Evolutionary conservation across 371 early-diverging fungal genomes (phyloP).

Genomic region (Smittium culicis): DNA sequence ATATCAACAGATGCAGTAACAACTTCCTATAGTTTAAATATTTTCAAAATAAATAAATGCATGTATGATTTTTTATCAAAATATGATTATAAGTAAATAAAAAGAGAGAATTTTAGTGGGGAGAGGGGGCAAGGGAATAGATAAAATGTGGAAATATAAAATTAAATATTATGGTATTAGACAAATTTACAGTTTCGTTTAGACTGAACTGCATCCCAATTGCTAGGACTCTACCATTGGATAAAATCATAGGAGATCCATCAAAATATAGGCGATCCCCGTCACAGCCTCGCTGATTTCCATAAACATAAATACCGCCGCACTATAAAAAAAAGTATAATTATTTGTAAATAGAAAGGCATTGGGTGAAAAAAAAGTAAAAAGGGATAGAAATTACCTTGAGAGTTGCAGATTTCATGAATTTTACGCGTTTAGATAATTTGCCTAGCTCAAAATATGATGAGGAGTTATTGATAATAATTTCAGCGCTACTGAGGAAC

Average conservation of each 20-base stretch:
- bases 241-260: constrained; percentile 76
- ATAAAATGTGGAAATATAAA: no score
- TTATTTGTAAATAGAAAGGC: background rate
- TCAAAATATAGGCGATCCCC: constrained; percentile 97
- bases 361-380: background rate
- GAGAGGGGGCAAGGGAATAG: background rate
- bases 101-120: background rate
- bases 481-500: constrained; percentile 88
- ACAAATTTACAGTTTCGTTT: constrained; percentile 46
- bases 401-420: constrained; percentile 75
- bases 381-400: constrained; percentile 33
- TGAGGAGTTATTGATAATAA: constrained; percentile 84
- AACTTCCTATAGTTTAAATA: constrained; percentile 58
- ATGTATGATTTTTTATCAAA: no score
- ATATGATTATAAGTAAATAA: no score
- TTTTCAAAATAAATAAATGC: no score
- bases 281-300: constrained; percentile 95
- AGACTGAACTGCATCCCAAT: constrained; percentile 88
- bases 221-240: constrained; percentile 81
- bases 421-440: constrained; percentile 63
- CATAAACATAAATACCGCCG: constrained; percentile 89
- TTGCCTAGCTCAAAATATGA: constrained; percentile 87
- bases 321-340: constrained; percentile 13
- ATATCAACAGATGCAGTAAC: constrained; percentile 81
- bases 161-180: no score